Percentiles rank a stretch among this genome's conserved stretches.
Conservation (phyloP, 1,139 yeast species). For the Eremothecium gossypii region DNA sequence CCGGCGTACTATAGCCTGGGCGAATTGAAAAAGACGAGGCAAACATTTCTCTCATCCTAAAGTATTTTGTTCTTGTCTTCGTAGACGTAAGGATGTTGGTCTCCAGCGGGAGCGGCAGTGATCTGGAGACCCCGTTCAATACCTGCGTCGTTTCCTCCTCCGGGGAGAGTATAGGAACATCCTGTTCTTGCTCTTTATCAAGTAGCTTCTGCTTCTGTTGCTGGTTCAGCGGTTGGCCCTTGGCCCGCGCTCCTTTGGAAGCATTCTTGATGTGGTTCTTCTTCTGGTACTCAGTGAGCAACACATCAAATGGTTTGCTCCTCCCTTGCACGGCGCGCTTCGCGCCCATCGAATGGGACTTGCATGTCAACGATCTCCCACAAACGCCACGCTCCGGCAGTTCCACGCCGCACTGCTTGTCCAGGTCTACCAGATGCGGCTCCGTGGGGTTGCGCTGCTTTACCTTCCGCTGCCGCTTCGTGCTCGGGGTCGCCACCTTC, state of each 20-base stretch:
- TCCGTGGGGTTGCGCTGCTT: conserved; percentile 48
- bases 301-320: conserved; percentile 81
- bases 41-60: conserved; percentile 77
- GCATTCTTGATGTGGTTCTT: conserved; percentile 87
- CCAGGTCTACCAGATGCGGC: conserved; percentile 86
- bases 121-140: conserved; percentile 78
- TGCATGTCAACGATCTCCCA: conserved; percentile 91
- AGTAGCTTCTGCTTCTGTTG: conserved; percentile 24
- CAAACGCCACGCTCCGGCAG: conserved; percentile 87
- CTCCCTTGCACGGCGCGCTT: conserved; percentile 92
- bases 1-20: conserved; percentile 28
- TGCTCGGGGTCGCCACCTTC: conserved; percentile 19
- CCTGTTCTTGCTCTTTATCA: conserved; percentile 7
- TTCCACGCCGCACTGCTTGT: conserved; percentile 93
- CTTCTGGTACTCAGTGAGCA: conserved; percentile 83
- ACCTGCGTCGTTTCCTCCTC: conserved; percentile 94
- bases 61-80: conserved; percentile 58
- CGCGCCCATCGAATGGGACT: conserved; percentile 97
- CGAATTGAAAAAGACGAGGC: conserved; percentile 42
- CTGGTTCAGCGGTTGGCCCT: conserved; percentile 24
- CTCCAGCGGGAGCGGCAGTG: conserved; percentile 77
- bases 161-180: conserved; percentile 34
- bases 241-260: conserved; percentile 64
- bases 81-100: conserved; percentile 63
- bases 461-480: conserved; percentile 37